These are phyloP conservation scores for Hydnomerulius pinastri DNA, from an alignment of 768 basidiomycete species.

Conservation along the genomic window DNA sequence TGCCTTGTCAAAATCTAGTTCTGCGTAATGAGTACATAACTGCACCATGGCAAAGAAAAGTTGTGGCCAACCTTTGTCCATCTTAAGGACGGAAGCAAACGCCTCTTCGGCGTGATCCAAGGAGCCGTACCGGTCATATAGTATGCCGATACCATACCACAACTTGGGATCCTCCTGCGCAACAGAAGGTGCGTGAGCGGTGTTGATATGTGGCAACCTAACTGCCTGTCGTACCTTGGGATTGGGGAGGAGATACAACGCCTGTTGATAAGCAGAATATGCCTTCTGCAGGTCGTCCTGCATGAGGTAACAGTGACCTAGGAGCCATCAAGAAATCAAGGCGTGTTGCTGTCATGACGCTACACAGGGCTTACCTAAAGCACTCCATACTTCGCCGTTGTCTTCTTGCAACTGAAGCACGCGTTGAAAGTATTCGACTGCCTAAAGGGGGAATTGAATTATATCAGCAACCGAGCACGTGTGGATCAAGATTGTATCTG, in stretches of 20 bases:
- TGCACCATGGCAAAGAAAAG: background rate
- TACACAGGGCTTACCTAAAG: constrained; percentile 63
- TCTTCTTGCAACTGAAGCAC: constrained; percentile 89
- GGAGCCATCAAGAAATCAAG: constrained; percentile 15
- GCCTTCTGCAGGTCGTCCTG: constrained; percentile 99
- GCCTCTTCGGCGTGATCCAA: constrained; percentile 99
- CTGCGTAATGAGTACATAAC: constrained; percentile 33
- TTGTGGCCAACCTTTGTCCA: constrained; percentile 83
- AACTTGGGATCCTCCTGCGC: constrained; percentile 90
- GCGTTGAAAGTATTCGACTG: constrained; percentile 95
- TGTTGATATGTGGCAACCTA: background rate
- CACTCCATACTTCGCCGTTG: constrained; percentile 99
- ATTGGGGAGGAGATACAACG: constrained; percentile 91
- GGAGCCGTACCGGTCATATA: constrained; percentile 98
- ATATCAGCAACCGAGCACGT: constrained; percentile 33
- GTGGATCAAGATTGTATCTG: constrained; percentile 29
- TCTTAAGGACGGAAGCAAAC: constrained; percentile 91
- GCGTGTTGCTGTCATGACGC: constrained; percentile 12
- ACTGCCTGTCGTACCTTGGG: constrained; percentile 68
- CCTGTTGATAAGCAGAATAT: constrained; percentile 98
- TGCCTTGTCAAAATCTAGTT: constrained; percentile 91
- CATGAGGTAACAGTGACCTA: constrained; percentile 98
- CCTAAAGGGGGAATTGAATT: constrained; percentile 51
- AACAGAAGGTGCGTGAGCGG: constrained; percentile 8
- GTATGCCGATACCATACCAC: constrained; percentile 99